Evolutionary conservation across 305 asterid species (phyloP), one percentile per base, ranked within the genome.

Genomic region (Fraxinus sp.): DNA sequence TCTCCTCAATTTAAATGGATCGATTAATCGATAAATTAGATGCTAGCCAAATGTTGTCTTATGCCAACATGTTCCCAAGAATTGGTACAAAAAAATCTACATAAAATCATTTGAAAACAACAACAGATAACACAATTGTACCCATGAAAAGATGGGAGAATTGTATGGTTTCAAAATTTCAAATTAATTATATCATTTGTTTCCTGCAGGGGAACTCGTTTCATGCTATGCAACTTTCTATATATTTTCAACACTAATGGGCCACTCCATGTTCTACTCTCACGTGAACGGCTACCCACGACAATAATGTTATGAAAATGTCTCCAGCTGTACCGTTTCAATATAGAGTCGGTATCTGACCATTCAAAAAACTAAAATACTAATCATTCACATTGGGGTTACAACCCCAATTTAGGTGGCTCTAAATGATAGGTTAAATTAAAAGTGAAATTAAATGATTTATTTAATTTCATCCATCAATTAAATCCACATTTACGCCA

Each of bases 181-280:
- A 52, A 83, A 78, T 74, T 74, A 72, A 82, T 49, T 44, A 70
- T 30, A 57, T 10, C 80, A 76, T 57, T 55, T 91, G 93, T 80
- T 84, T 84, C 91, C 91, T 86, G 76, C 77, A 71, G 70, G 89
- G 89, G 72, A 52, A 85, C 93, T 88, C 83, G 93, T 77, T 86
- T 86, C 93, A 87, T 76, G 77, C 79, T 84, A 82, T 81, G 89
- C 86, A 88, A 87, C 90, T 87, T 52, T 49, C 22, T 5, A 16
- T 52, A 52, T 14, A 52, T 49, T 16, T 14, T 13, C 59, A 14
- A 14, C 7, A 49, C 7, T 52, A 16, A 52, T 52, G 20, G 62
- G 20, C 62, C 62, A 52, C 20, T 14, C 55, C 55, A 44, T 44
- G 55, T 44, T 44, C 55, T 11, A 44, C 8, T 5, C 22, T 4